Conservation (phyloP, 73 alveolate genomes). For the Effrenium voratum region DNA sequence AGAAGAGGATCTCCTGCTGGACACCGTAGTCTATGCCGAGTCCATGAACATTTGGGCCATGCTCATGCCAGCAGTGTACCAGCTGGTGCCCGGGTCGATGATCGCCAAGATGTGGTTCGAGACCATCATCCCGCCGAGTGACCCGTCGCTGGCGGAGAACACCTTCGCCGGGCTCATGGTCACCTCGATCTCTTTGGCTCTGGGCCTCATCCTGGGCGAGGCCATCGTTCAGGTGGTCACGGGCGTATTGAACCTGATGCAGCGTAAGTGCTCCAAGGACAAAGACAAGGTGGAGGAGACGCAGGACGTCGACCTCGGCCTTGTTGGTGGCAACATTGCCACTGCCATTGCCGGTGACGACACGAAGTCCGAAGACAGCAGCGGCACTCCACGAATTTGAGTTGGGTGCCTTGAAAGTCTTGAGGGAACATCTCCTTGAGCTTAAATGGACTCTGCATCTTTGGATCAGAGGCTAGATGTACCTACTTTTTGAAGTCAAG, state of each 20-base stretch:
- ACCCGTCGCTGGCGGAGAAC: conserved; percentile 8
- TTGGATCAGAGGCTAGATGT: too few relatives aligned
- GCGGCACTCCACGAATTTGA: too few relatives aligned
- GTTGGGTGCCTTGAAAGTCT: too few relatives aligned
- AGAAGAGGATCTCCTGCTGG: conserved; percentile 77
- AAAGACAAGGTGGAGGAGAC: neutral
- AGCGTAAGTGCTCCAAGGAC: neutral
- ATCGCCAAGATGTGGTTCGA: conserved; percentile 92
- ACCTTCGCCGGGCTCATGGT: conserved; percentile 92
- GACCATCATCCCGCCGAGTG: conserved; percentile 79
- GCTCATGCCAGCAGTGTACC: conserved; percentile 93
- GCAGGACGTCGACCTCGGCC: neutral
- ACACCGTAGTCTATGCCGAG: conserved; percentile 80
- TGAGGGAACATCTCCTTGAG: too few relatives aligned
- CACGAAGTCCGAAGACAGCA: too few relatives aligned
- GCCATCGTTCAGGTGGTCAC: conserved; percentile 33
- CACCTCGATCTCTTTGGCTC: conserved; percentile 70
- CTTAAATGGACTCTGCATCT: too few relatives aligned
- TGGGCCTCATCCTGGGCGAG: conserved; percentile 75
- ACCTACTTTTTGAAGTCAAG: too few relatives aligned
- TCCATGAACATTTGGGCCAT: conserved; percentile 90
- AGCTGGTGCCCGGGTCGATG: conserved; percentile 91
- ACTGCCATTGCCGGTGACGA: too few relatives aligned
- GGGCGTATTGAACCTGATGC: neutral
- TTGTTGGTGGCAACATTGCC: neutral